A percentile compares a stretch with the other conserved stretches of the same genome.
These are phyloP conservation scores for Fusarium subglutinans DNA, from an alignment of 2,329 filamentous ascomycete genomes.

Conservation along the genomic window DNA sequence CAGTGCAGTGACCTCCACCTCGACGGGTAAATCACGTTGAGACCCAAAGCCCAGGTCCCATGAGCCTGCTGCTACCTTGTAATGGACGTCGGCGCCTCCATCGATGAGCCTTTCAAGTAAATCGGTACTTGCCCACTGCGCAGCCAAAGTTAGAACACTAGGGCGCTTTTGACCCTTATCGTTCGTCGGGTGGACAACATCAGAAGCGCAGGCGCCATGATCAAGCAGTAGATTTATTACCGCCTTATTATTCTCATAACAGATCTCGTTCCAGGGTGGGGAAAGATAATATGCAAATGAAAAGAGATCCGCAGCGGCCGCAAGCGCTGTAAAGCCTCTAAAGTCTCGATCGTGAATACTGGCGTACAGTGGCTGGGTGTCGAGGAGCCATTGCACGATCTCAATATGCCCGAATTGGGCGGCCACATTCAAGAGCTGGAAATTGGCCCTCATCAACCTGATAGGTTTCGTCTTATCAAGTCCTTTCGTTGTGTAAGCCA, in stretches of 20 bases:
- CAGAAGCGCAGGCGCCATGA: not conserved
- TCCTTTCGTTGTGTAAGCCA: not conserved
- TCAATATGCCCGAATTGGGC: not conserved
- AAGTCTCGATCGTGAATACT: not conserved
- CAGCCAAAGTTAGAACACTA: not conserved
- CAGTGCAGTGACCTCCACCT: not conserved
- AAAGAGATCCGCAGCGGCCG: not conserved
- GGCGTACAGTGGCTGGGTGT: not conserved
- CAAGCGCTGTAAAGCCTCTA: not conserved
- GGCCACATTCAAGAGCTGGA: not conserved
- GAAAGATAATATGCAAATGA: accelerated
- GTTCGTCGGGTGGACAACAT: not conserved
- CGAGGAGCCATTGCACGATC: not conserved
- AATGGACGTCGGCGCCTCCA: not conserved
- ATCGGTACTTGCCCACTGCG: not conserved
- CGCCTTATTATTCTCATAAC: not conserved
- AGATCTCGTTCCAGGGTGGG: not conserved
- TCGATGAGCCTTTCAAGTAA: not conserved
- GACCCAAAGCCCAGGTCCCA: not conserved
- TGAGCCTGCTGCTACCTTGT: not conserved
- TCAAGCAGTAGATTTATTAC: not conserved
- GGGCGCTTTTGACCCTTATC: not conserved
- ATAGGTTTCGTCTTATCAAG: not conserved
- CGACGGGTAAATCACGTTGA: not conserved
- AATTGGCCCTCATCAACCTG: not conserved